A percentile compares a stretch with the other conserved stretches of the same genome.
phyloP scores from a whole-genome alignment of 2,329 filamentous ascomycete species.

The Westerdykella ornata region DNA sequence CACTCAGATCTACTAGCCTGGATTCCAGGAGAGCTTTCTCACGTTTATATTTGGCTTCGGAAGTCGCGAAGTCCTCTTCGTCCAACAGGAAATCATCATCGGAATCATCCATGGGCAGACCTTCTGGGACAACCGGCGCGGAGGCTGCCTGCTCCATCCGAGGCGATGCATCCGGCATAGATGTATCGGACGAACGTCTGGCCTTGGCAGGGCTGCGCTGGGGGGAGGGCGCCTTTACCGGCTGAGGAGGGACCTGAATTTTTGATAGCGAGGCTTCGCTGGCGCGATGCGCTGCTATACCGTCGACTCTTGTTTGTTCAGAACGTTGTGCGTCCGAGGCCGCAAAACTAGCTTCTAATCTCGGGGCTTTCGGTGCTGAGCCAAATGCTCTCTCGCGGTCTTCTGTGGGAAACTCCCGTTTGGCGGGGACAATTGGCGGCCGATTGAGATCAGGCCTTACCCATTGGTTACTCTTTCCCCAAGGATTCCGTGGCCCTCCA shows the following conservation, averaged over 20 bases:
- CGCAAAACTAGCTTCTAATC: conserved; percentile 20
- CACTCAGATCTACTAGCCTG: conserved; percentile 40
- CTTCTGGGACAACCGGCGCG: conserved; percentile 20
- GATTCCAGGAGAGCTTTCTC: conserved; percentile 41
- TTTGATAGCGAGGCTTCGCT: conserved; percentile 13
- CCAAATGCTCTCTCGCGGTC: conserved; percentile 37
- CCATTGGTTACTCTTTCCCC: conserved; percentile 39
- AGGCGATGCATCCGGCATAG: conserved; percentile 32
- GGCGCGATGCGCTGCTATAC: conserved; percentile 14
- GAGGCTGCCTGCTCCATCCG: conserved; percentile 18
- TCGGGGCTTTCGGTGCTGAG: conserved; percentile 29
- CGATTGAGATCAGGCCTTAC: conserved; percentile 37
- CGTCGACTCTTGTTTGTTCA: conserved; percentile 21
- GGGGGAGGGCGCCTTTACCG: conserved; percentile 16
- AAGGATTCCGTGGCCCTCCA: conserved; percentile 26
- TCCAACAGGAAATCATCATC: conserved; percentile 45
- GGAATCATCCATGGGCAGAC: conserved; percentile 35
- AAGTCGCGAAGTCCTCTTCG: conserved; percentile 42
- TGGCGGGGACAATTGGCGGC: conserved; percentile 36
- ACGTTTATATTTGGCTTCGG: conserved; percentile 43
- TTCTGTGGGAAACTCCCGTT: conserved; percentile 41
- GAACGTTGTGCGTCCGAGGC: conserved; percentile 15
- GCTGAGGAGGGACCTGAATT: conserved; percentile 20
- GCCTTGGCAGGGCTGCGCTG: conserved; percentile 25
- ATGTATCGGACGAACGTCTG: conserved; percentile 30